Evolutionary conservation across 768 basidiomycete species (phyloP), one percentile per base, ranked within the genome.

Genomic region (Erythrobasidium yunnanense): DNA sequence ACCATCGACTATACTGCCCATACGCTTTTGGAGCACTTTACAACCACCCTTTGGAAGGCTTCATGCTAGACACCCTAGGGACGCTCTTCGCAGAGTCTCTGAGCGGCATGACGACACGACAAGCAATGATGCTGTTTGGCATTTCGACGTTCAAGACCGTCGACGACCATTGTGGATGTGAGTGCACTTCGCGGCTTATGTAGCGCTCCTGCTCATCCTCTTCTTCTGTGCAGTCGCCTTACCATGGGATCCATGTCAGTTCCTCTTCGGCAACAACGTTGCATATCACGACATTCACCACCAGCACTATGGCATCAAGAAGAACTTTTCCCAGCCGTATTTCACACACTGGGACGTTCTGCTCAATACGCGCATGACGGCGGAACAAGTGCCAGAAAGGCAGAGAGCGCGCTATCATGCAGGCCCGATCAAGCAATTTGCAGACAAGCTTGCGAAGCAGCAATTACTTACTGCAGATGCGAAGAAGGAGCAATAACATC

Each of bases 11-110:
- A 6, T 93, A 97, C 75, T 90, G 93, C 5, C 92, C 95, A 0
- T 97, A 95, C 74, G 90, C 95, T 0, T 99, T 87, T 72, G 95
- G 95, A 18, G 87, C 95, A 20, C 80, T 97, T 3, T 99, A 99
- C 81, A 99, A 97, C 76, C 93, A 97, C 75, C 92, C 92, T 0
- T 71, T 97, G 34, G 95, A 99, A 74, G 95, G 92, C 0, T 85
- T 99, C 74, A 68, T 93, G 1, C 81, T 99, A 69, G 95, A 99
- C 76, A 83, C 85, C 1, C 75, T 87, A 29, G 90, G 93, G 45
- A 85, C 90, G 0, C 82, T 78, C 7, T 63, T 96, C 20, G 88
- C 92, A 0, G 87, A 97, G 74, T 72, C 78, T 23, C 22, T 84
- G 4, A 80, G 87, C 0, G 74, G 79, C 2, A 84, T 97, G 80